Percentiles rank a stretch among this genome's conserved stretches.
phyloP scores from a whole-genome alignment of 169 alveolate genomes.

The Plasmodium adleri region DNA sequence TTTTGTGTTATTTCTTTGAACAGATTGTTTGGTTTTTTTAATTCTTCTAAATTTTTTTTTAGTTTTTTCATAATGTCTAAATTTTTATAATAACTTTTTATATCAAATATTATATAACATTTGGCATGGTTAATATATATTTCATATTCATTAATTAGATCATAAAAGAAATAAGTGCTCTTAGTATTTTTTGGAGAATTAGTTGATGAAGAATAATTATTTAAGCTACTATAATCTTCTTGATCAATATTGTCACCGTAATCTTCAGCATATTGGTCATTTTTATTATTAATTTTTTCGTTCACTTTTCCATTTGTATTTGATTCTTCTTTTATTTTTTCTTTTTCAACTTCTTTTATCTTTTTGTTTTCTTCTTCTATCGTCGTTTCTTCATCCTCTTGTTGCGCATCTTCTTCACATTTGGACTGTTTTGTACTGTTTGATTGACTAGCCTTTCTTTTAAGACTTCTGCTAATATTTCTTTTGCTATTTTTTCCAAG shows the following conservation, averaged over 20 bases:
- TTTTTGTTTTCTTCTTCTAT: no score
- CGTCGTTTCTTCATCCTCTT: background rate
- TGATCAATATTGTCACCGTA: background rate
- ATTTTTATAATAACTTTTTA: conserved; percentile 56
- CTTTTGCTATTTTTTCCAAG: conserved; percentile 12
- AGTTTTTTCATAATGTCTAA: conserved; percentile 43
- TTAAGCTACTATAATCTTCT: conserved; percentile 11
- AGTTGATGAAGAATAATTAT: background rate
- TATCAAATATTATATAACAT: conserved; percentile 44
- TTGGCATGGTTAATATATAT: conserved; percentile 53
- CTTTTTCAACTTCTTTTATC: no score
- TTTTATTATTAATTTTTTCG: background rate
- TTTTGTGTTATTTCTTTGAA: conserved; percentile 57
- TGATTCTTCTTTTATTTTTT: no score
- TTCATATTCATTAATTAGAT: conserved; percentile 39
- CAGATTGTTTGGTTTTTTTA: conserved; percentile 44
- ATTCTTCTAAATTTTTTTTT: conserved; percentile 60
- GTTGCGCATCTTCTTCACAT: background rate
- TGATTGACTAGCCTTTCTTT: conserved; percentile 1
- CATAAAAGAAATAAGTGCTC: conserved; percentile 27
- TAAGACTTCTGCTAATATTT: background rate
- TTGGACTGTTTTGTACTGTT: background rate
- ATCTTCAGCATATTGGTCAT: background rate
- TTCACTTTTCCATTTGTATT: background rate
- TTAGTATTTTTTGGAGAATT: background rate